phyloP scores from a whole-genome alignment of 352 stramenopile genomes.

The Phytophthora meadii region DNA sequence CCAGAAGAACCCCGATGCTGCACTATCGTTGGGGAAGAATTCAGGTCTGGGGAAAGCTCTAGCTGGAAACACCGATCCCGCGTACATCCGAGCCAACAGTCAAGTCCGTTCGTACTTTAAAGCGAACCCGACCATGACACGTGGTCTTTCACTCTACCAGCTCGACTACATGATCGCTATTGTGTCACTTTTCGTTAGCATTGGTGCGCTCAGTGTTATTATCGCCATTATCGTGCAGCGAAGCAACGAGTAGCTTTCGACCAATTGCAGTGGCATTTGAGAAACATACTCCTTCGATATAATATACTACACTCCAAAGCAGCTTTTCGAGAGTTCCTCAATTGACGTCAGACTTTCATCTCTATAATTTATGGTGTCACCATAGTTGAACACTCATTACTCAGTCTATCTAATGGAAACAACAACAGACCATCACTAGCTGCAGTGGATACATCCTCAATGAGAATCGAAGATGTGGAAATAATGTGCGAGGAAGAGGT shows the following conservation, averaged over 20 bases:
- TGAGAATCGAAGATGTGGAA: no score
- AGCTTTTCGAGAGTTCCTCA: no score
- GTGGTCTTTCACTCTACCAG: not conserved
- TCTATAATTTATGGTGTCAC: no score
- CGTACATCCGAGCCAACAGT: not conserved
- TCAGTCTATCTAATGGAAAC: no score
- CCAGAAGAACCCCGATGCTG: not conserved
- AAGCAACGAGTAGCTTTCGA: not conserved
- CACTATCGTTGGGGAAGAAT: not conserved
- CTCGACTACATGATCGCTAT: slow-evolving; percentile 4
- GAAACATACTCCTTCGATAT: no score
- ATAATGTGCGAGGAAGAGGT: no score
- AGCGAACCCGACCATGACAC: not conserved
- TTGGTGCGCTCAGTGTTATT: not conserved
- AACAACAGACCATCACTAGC: no score
- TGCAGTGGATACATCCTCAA: no score
- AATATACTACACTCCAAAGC: no score
- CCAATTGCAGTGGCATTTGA: no score
- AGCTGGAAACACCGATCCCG: not conserved
- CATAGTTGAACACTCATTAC: no score
- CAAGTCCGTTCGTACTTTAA: not conserved
- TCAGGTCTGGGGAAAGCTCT: not conserved
- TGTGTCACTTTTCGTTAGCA: not conserved
- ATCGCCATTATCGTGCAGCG: not conserved
- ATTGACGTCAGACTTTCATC: no score